Evolutionary conservation across 352 stramenopile genomes (phyloP), one percentile per base, ranked within the genome.

Genomic region (Globisporangium cylindrosporum): DNA sequence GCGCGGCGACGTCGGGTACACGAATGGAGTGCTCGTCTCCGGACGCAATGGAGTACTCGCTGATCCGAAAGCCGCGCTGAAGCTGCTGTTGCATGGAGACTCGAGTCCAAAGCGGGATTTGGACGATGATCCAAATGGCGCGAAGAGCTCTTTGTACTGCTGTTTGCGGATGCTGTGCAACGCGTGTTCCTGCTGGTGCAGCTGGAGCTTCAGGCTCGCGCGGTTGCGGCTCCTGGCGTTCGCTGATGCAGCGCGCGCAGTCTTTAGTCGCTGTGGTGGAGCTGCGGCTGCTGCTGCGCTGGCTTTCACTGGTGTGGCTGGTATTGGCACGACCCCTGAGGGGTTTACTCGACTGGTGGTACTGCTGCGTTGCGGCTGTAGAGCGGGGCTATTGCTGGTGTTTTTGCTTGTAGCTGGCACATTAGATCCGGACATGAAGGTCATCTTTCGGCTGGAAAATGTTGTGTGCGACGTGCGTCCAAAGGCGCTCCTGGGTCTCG

Each of bases 51-150:
- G 57, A 4, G 64, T 61, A 24, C 22, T 2, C 3, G 64, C 41
- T 8, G 14, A n/a, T 9, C 15, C 41, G 5, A 49, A n/a, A 8
- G 15, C 15, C 15, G 5, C 41, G 15, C 5, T 29, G 18, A 27
- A 41, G n/a, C 20, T 34, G 6, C 36, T 41, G 43, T 34, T 36
- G 2, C 10, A 36, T 4, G 12, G n/a, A 24, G n/a, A 59, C 46
- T 43, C 27, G 2, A 22, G n/a, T 0, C 62, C 73, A 62, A 84
- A 81, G 43, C 76, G 74, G 1, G 71, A 78, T 14, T 59, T 32
- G 6, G 71, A 59, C 0, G 76, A 86, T 1, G 76, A 82, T 3
- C 68, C 74, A 32, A 86, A 83, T 10, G 73, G 64, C 18, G 67
- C 70, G 24, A 62, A 10, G 27, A 62, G 3, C 12, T 29, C 38